Evolutionary conservation across 2,329 filamentous ascomycete genomes (phyloP).

Genomic region (Cylindrodendrum hubeiense): DNA sequence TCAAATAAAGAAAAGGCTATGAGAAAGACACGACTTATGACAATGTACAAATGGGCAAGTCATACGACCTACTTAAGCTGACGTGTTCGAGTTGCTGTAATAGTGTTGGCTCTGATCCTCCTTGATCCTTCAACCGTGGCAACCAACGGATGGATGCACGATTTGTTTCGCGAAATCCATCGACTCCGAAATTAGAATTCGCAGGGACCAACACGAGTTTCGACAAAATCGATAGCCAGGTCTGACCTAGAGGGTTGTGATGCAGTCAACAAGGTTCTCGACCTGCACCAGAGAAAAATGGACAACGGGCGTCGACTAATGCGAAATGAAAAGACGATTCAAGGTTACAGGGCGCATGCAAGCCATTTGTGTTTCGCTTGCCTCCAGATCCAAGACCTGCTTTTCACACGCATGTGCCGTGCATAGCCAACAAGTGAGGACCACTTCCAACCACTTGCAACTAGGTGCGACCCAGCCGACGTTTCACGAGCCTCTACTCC

Average conservation of each 20-base stretch:
- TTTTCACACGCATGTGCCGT: constrained; percentile 12
- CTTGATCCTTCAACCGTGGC: constrained; percentile 3
- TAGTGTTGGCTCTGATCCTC: constrained; percentile 1
- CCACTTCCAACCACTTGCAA: constrained; percentile 31
- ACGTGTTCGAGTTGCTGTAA: constrained; percentile 7
- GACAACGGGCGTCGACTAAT: constrained; percentile 3
- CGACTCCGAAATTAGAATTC: constrained; percentile 11
- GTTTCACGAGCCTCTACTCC: constrained; percentile 29
- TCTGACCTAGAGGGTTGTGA: background rate
- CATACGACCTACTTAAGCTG: background rate
- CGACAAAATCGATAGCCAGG: constrained; percentile 9
- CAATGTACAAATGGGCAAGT: constrained; percentile 21
- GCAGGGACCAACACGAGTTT: background rate
- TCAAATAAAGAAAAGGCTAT: constrained; percentile 29
- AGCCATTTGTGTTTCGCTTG: background rate
- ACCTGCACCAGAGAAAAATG: constrained; percentile 2
- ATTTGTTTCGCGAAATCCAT: constrained; percentile 17
- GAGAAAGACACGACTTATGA: constrained; percentile 25
- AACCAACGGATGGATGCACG: constrained; percentile 2
- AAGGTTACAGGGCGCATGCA: constrained; percentile 14
- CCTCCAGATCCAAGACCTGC: constrained; percentile 8
- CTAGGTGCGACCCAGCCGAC: constrained; percentile 33
- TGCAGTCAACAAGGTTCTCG: background rate
- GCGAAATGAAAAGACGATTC: background rate
- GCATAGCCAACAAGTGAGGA: constrained; percentile 6